Evolutionary conservation across 2,329 filamentous ascomycete species (phyloP), one percentile per base, ranked within the genome.

Genomic region (Coleophoma cylindrospora): DNA sequence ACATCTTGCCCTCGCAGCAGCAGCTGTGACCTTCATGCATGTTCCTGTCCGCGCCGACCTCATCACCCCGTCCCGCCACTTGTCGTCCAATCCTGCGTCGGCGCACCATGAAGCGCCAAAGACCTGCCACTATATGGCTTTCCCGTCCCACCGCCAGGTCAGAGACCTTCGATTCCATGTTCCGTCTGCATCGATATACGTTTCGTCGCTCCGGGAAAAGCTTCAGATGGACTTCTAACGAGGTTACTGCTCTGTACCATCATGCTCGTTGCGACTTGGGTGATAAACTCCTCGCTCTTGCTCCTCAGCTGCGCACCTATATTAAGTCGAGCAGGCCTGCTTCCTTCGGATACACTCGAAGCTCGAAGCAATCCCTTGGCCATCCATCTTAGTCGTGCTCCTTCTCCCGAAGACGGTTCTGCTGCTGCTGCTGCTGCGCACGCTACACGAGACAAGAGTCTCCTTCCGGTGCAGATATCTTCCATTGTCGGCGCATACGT

Each of bases 401-500:
- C 81, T 40, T 67, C 80, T 47, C 75, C 81, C 50, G 76, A 82
- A 66, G 71, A 83, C 68, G 81, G 80, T 8, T 79, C n/a, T n/a
- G 19, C 19, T 19, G 2, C 84, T 51, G 72, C 79, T 9, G 66
- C 83, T 41, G 83, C 83, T 38, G 74, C 74, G 49, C 69, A 75
- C 59, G 80, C 84, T 36, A 67, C 81, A 45, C 74, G 82, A 60
- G 76, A 91, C 65, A 72, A 72, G 55, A 70, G 76, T 15, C 81
- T 86, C 50, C 80, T 96, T 19, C 89, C 91, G 15, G 84, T 83
- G 52, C 86, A 96, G 68, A 84, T 96, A 59, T 86, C 87, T 56
- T 89, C 85, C 57, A 87, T 97, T 53, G 78, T 92, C 52, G 90
- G 85, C 54, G 85, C 88, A 52, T 96, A 96, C 80, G 77, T 91